These are phyloP conservation scores for Fusarium nurragi DNA, from an alignment of 2,329 filamentous ascomycete genomes.

Conservation along the genomic window DNA sequence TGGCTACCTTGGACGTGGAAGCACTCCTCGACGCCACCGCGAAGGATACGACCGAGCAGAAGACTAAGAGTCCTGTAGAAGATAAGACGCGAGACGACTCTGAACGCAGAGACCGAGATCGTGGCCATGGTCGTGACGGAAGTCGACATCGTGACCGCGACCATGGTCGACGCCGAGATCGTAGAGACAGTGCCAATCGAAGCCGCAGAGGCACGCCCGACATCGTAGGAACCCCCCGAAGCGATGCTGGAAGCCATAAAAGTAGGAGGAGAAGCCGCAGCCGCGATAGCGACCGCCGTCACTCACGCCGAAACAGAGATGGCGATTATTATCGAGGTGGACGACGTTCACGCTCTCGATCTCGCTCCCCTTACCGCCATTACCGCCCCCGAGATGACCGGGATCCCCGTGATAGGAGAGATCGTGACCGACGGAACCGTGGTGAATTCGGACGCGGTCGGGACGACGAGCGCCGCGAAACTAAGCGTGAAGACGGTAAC, in stretches of 20 bases:
- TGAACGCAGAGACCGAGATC: slow-evolving; percentile 65
- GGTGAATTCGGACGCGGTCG: slow-evolving; percentile 64
- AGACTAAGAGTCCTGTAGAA: slow-evolving; percentile 58
- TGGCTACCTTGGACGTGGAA: slow-evolving; percentile 78
- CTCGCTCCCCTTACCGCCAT: slow-evolving; percentile 73
- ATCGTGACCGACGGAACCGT: slow-evolving; percentile 63
- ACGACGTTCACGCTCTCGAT: slow-evolving; percentile 71
- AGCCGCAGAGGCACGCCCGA: slow-evolving; percentile 61
- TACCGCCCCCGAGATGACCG: slow-evolving; percentile 66
- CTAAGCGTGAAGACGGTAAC: slow-evolving; percentile 61
- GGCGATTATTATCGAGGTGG: slow-evolving; percentile 73
- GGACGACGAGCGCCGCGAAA: slow-evolving; percentile 57
- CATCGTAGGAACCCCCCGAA: slow-evolving; percentile 71
- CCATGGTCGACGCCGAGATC: slow-evolving; percentile 56
- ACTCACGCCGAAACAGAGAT: slow-evolving; percentile 76
- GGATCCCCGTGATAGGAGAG: slow-evolving; percentile 60
- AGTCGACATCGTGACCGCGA: slow-evolving; percentile 66
- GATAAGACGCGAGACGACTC: slow-evolving; percentile 59
- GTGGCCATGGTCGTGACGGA: slow-evolving; percentile 64
- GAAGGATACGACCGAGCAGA: slow-evolving; percentile 64
- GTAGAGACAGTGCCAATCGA: slow-evolving; percentile 65
- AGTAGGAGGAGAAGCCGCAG: slow-evolving; percentile 84
- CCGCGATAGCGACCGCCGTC: slow-evolving; percentile 78
- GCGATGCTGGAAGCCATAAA: slow-evolving; percentile 82
- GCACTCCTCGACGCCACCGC: slow-evolving; percentile 88